Evolutionary conservation across 1,284 basidiomycete genomes (phyloP).

Genomic region (Ceratobasidium sp.): DNA sequence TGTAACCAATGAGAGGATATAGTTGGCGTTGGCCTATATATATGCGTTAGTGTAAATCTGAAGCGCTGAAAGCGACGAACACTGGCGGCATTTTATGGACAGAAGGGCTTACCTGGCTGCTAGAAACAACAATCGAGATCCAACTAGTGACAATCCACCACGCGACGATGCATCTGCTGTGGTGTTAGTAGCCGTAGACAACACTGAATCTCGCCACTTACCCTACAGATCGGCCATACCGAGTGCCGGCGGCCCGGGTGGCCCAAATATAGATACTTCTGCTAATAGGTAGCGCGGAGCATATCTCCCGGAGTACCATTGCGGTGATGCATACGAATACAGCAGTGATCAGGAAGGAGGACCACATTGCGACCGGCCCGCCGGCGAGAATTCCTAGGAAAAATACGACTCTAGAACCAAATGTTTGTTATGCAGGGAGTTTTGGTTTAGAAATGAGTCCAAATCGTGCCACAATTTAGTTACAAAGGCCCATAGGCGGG

Average conservation of each 20-base stretch:
- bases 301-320: slow-evolving; percentile 58
- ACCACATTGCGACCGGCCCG: slow-evolving; percentile 56
- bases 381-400: slow-evolving; percentile 57
- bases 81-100: no score
- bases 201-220: neutral
- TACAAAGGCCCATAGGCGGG: neutral
- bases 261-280: slow-evolving; percentile 60
- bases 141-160: slow-evolving; percentile 57
- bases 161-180: slow-evolving; percentile 55
- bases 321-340: slow-evolving; percentile 55
- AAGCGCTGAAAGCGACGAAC: no score
- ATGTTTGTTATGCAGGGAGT: no score
- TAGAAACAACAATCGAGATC: slow-evolving; percentile 57
- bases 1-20: slow-evolving; percentile 54
- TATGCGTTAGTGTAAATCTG: neutral
- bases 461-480: no score
- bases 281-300: slow-evolving; percentile 54
- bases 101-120: slow-evolving; percentile 50
- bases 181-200: neutral
- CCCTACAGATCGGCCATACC: slow-evolving; percentile 55
- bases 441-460: no score
- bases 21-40: slow-evolving; percentile 55
- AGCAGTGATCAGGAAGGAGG: slow-evolving; percentile 52
- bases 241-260: slow-evolving; percentile 55
- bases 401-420: slow-evolving; percentile 51